These are phyloP conservation scores for Pyrus bretschneideri DNA, from an alignment of 306 rosid species.

Conservation along the genomic window DNA sequence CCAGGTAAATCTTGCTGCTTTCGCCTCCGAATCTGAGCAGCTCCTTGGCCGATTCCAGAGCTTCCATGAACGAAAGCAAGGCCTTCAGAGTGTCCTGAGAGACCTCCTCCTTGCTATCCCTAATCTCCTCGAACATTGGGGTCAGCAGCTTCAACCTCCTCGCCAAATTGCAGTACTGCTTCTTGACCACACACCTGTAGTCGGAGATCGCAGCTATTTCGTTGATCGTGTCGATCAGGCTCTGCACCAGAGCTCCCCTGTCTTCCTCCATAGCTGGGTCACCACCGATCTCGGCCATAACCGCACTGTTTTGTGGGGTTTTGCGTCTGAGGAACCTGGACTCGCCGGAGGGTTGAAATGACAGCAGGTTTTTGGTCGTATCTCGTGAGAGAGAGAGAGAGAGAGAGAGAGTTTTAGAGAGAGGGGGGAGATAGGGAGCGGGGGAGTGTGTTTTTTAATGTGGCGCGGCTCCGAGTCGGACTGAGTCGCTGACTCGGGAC, in stretches of 20 bases:
- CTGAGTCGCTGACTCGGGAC: slow-evolving; percentile 7
- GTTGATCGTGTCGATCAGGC: slow-evolving; percentile 50
- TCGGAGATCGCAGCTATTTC: slow-evolving; percentile 80
- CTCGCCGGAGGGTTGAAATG: background rate
- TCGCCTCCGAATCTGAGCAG: slow-evolving; percentile 76
- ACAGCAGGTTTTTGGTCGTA: slow-evolving; percentile 9
- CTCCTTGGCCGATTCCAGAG: slow-evolving; percentile 62
- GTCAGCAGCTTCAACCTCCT: slow-evolving; percentile 78
- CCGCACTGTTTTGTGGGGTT: background rate
- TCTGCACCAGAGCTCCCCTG: slow-evolving; percentile 34
- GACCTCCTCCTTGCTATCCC: slow-evolving; percentile 44
- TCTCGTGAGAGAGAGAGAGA: background rate
- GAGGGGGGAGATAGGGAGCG: background rate
- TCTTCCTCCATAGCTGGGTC: slow-evolving; percentile 60
- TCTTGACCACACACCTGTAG: slow-evolving; percentile 69
- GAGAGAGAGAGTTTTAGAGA: background rate
- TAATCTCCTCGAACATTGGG: slow-evolving; percentile 91
- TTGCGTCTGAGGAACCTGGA: slow-evolving; percentile 16
- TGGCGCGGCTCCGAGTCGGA: slow-evolving; percentile 29
- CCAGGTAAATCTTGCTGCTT: slow-evolving; percentile 90
- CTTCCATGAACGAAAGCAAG: slow-evolving; percentile 45
- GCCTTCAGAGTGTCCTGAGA: slow-evolving; percentile 47
- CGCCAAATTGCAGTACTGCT: slow-evolving; percentile 79
- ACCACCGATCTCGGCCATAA: background rate
- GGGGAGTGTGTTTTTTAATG: background rate